Conservation (phyloP, 202 grass and related monocot genomes). For the Schoenoplectus triqueter region DNA sequence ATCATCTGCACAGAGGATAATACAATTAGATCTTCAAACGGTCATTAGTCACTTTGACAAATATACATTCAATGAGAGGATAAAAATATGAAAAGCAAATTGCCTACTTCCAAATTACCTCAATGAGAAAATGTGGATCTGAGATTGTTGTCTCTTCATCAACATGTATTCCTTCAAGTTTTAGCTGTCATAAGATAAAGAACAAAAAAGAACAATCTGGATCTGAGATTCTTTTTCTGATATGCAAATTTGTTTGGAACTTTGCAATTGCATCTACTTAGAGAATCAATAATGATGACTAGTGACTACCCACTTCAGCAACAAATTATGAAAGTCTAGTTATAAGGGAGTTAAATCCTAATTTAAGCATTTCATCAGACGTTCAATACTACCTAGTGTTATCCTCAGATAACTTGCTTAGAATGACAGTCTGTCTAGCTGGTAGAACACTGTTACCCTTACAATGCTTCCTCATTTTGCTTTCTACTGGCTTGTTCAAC, state of each 20-base stretch:
- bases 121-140: slow-evolving; percentile 72
- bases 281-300: not conserved
- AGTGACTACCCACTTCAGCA: not conserved
- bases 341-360: not conserved
- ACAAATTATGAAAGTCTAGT: not conserved
- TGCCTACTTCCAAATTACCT: slow-evolving; percentile 52
- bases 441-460: not conserved
- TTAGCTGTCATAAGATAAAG: slow-evolving; percentile 56
- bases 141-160: slow-evolving; percentile 91
- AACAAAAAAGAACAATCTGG: not conserved
- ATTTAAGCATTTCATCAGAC: not conserved
- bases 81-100: not conserved
- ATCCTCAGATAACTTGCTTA: not conserved
- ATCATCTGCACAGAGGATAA: slow-evolving; percentile 68
- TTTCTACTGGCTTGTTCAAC: not conserved
- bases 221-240: not conserved
- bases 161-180: slow-evolving; percentile 67
- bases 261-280: slow-evolving; percentile 12
- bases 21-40: slow-evolving; percentile 24
- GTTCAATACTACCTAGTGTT: not conserved
- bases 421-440: not conserved
- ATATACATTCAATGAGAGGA: not conserved
- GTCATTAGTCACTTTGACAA: slow-evolving; percentile 6
- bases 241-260: not conserved
- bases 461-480: not conserved